These are phyloP conservation scores for Fraxinus sp. DNA, from an alignment of 305 asterid genomes.

Conservation along the genomic window DNA sequence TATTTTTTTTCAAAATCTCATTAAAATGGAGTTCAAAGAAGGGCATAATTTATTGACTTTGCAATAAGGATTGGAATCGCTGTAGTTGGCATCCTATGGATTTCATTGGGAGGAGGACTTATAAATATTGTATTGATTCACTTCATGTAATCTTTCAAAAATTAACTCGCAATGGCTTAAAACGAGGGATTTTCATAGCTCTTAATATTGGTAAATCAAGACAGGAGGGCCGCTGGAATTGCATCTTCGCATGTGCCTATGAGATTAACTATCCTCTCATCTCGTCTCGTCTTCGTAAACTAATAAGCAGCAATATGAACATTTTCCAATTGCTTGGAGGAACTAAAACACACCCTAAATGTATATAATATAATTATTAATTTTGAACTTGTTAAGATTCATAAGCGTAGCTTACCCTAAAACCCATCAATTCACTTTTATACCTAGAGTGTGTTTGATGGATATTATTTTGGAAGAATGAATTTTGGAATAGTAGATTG, in stretches of 20 bases:
- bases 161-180: background rate
- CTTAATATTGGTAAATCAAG: background rate
- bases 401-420: no score
- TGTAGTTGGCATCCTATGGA: background rate
- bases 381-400: no score
- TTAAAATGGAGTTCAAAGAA: background rate
- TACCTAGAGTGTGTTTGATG: no score
- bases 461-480: no score
- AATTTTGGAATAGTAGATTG: no score
- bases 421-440: no score
- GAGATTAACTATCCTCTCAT: background rate
- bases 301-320: background rate
- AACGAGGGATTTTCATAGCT: background rate
- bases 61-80: background rate
- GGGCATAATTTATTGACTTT: background rate
- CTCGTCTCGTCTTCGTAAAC: background rate
- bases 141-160: no score
- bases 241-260: no score
- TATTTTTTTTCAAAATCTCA: background rate
- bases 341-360: no score
- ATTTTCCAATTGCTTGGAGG: background rate
- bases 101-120: background rate
- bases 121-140: no score
- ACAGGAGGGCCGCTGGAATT: no score
- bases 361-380: no score